Percentiles rank a stretch among this genome's conserved stretches.
These are phyloP conservation scores for Rhizopus arrhizus DNA, from an alignment of 371 early-diverging fungal genomes.

Conservation along the genomic window DNA sequence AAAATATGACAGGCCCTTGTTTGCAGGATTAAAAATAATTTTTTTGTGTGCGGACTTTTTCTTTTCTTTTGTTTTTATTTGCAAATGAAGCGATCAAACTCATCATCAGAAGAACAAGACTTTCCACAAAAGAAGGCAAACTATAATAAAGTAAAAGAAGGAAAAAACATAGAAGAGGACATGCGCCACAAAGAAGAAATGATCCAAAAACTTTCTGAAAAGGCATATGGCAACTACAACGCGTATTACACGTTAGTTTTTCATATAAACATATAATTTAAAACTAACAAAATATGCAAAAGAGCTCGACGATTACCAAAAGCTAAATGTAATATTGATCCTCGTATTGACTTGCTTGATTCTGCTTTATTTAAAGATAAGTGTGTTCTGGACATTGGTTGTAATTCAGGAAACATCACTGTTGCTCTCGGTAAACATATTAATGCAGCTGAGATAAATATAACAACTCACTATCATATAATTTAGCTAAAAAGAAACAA, in stretches of 20 bases:
- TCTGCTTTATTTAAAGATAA: constrained; percentile 57
- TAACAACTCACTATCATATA: background rate
- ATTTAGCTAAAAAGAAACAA: constrained; percentile 48
- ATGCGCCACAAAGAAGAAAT: background rate
- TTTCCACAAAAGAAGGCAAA: no score
- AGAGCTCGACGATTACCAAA: background rate
- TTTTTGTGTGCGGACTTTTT: no score
- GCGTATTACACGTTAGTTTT: constrained; percentile 4
- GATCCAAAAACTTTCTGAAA: background rate
- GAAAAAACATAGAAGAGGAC: no score
- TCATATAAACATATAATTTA: background rate
- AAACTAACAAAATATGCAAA: background rate
- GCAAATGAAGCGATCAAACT: no score
- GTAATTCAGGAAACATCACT: constrained; percentile 78
- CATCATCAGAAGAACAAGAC: no score
- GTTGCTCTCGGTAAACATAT: constrained; percentile 55
- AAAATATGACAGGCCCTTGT: background rate
- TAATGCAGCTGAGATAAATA: background rate
- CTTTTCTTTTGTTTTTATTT: no score
- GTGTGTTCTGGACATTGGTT: constrained; percentile 82
- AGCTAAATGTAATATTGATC: constrained; percentile 45
- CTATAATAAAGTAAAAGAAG: no score
- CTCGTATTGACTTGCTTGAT: constrained; percentile 63
- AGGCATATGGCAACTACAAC: constrained; percentile 1
- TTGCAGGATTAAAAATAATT: no score